A percentile compares a stretch with the other conserved stretches of the same genome.
Evolutionary conservation across 352 stramenopile genomes (phyloP).

Genomic region (Pythium vanterpoolii): DNA sequence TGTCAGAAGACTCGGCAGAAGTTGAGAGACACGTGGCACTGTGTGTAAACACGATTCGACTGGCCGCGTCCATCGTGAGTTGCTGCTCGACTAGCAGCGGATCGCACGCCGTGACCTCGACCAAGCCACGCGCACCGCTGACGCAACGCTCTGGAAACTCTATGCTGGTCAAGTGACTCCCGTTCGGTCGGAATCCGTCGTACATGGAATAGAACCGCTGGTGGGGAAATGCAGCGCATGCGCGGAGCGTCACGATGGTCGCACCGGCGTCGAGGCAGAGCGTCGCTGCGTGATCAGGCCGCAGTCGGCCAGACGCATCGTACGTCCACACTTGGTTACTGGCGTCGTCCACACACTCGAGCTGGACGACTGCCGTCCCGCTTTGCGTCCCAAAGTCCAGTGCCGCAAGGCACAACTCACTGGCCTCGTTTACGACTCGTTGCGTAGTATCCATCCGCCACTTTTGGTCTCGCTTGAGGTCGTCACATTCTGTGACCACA

Average conservation of each 20-base stretch:
- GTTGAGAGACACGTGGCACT: conserved; percentile 11
- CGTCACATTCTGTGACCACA: neutral
- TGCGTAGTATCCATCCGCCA: conserved; percentile 5
- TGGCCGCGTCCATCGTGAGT: conserved; percentile 2
- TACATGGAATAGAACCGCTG: conserved; percentile 19
- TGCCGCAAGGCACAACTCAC: neutral
- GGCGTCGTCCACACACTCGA: conserved; percentile 11
- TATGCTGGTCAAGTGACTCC: conserved; percentile 18
- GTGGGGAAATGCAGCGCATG: neutral
- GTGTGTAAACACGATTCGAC: conserved; percentile 10
- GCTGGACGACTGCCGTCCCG: conserved; percentile 7
- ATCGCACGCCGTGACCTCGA: neutral
- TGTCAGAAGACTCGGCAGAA: neutral
- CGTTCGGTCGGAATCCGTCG: conserved; percentile 9
- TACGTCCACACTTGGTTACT: conserved; percentile 20
- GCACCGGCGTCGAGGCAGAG: conserved; percentile 7
- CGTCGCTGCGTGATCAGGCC: conserved; percentile 1
- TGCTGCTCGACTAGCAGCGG: conserved; percentile 5
- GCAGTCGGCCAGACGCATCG: conserved; percentile 13
- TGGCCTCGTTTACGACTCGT: conserved; percentile 3
- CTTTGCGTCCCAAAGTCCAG: neutral
- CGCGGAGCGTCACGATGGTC: neutral
- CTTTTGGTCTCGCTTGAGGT: neutral
- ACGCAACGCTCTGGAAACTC: conserved; percentile 1
- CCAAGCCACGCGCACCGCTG: neutral